phyloP scores from a whole-genome alignment of 2,329 filamentous ascomycete species.

The Fusarium setosum region DNA sequence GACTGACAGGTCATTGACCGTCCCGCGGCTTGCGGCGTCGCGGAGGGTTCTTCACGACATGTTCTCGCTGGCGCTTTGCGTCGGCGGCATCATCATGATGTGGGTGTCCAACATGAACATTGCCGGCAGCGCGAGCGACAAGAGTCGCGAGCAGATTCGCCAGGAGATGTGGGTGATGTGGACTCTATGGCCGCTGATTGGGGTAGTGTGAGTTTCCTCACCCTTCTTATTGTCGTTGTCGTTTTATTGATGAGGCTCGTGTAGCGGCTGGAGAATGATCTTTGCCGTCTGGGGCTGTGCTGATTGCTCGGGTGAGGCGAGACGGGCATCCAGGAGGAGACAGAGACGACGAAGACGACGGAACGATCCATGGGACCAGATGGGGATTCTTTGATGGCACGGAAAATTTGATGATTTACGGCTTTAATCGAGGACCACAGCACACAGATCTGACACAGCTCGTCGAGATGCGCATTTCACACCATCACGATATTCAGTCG shows the following conservation, averaged over 20 bases:
- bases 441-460: neutral
- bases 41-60: constrained; percentile 48
- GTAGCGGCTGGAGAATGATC: constrained; percentile 42
- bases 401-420: constrained; percentile 13
- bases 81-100: constrained; percentile 50
- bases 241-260: constrained; percentile 2
- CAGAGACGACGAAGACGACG: constrained; percentile 21
- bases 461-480: constrained; percentile 13
- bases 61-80: constrained; percentile 46
- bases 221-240: neutral
- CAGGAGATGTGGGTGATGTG: constrained; percentile 35
- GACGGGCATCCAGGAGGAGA: constrained; percentile 30
- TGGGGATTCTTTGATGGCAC: constrained; percentile 29
- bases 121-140: neutral
- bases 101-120: constrained; percentile 46
- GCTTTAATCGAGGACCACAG: neutral
- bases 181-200: constrained; percentile 36
- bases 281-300: constrained; percentile 45
- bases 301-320: constrained; percentile 41
- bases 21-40: constrained; percentile 41
- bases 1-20: constrained; percentile 40
- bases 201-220: constrained; percentile 40
- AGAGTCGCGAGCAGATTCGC: constrained; percentile 12
- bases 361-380: constrained; percentile 37
- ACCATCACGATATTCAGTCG: constrained; percentile 8